Base-by-base conservation (phyloP, 2,329 filamentous ascomycete genomes). In the Penicillium sp. region DNA sequence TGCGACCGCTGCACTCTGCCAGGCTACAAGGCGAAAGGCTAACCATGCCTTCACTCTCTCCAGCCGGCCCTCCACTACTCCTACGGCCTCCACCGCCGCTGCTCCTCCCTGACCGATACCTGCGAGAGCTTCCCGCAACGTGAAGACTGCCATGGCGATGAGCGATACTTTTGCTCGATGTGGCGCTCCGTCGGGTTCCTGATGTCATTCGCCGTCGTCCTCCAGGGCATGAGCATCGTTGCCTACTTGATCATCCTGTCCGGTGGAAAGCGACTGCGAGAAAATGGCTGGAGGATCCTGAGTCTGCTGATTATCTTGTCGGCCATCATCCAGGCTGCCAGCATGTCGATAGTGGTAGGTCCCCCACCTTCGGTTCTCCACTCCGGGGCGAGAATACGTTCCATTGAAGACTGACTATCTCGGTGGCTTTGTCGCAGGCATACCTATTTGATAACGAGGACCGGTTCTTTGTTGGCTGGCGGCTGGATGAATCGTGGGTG, bases 121-220 rank as follows among this genome's bases (percentile, higher is more conserved):
- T 69, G 67, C 50, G 60, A 69, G 32, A 63, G 63, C 47, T 93
- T 89, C 64, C 87, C 87, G 3, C 73, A 76, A 49, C 70, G 77
- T 38, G 73, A 78, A 41, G 82, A 87, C 61, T 91, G 87, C 66
- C 70, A 72, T 39, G 77, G 75, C 53, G 77, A 80, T 36, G 78
- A 83, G 53, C 76, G 80, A 36, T 80, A 82, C 58, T 96, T 97
- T 69, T 97, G 93, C 73, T 85, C 82, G 56, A 85, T 94, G 77
- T 98, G 91, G 91, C 79, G 86, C 43, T 87, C 82, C 17, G 82
- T 88, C 23, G 89, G 87, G 16, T 97, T 96, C 68, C 69, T 95
- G 50, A 88, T 94, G 71, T 86, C 83, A 36, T 86, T 96, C 55
- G 79, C 86, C 6, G 79, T 88, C 25, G 81, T 95, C n/a, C 63